phyloP scores from a whole-genome alignment of 1,284 basidiomycete species.

The Neotropicomus parvogracilis region DNA sequence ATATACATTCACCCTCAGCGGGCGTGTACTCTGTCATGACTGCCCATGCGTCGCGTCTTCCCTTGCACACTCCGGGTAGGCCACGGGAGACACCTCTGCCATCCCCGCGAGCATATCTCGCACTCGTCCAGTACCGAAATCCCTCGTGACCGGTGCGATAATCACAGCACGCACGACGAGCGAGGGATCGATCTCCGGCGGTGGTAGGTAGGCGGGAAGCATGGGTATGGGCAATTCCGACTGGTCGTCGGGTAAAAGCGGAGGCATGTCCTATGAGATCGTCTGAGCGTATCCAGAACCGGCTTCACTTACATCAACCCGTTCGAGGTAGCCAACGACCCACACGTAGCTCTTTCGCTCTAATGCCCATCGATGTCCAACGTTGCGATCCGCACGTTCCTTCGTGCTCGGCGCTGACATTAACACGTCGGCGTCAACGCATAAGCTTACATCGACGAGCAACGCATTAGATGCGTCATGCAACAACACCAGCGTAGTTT shows the following conservation, averaged over 20 bases:
- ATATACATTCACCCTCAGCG: constrained; percentile 8
- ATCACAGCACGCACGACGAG: constrained; percentile 51
- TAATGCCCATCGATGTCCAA: constrained; percentile 43
- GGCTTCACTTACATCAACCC: constrained; percentile 36
- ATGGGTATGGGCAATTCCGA: constrained; percentile 37
- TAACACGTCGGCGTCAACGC: constrained; percentile 36
- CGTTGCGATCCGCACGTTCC: constrained; percentile 8
- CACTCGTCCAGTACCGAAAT: constrained; percentile 37
- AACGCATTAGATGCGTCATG: constrained; percentile 45
- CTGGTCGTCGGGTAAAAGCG: constrained; percentile 25
- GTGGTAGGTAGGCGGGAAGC: constrained; percentile 37
- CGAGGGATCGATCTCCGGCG: constrained; percentile 36
- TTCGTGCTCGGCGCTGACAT: constrained; percentile 14
- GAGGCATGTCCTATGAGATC: constrained; percentile 15
- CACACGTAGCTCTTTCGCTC: constrained; percentile 50
- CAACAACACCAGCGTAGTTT: constrained; percentile 44
- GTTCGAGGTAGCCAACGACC: constrained; percentile 55
- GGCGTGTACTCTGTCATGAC: constrained; percentile 3
- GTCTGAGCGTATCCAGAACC: constrained; percentile 5
- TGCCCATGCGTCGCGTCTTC: neutral
- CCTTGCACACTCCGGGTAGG: constrained; percentile 23
- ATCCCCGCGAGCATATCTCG: constrained; percentile 24
- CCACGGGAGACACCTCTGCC: constrained; percentile 18
- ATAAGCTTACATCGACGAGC: constrained; percentile 52
- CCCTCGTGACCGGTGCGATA: constrained; percentile 39